phyloP scores from a whole-genome alignment of 2,329 filamentous ascomycete genomes.

The Trichoderma atroviride region DNA sequence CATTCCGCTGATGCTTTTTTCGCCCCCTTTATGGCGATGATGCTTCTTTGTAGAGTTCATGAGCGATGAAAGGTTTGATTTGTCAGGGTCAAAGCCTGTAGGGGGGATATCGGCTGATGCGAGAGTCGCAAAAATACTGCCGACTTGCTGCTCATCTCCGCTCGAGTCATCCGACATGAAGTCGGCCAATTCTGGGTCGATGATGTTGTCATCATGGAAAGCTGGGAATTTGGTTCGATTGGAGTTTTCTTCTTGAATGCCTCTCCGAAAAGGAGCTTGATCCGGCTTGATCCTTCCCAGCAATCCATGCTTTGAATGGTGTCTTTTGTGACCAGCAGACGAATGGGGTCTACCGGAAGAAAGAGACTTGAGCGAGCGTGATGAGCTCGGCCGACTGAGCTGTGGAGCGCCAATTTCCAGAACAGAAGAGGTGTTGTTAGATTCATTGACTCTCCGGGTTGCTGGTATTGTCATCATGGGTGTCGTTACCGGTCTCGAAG shows the following conservation, averaged over 20 bases:
- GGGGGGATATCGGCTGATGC: conserved; percentile 66
- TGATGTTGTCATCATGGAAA: conserved; percentile 99
- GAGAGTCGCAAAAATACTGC: conserved; percentile 77
- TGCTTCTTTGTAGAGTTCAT: conserved; percentile 75
- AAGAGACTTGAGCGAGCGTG: conserved; percentile 80
- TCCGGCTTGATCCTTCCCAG: conserved; percentile 77
- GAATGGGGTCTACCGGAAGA: conserved; percentile 72
- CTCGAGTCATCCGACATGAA: conserved; percentile 97
- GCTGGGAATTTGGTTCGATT: conserved; percentile 71
- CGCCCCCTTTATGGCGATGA: conserved; percentile 66
- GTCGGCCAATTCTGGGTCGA: conserved; percentile 91
- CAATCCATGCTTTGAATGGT: conserved; percentile 85
- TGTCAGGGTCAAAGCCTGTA: conserved; percentile 73
- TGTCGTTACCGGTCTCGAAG: conserved; percentile 60
- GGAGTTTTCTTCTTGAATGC: conserved; percentile 65
- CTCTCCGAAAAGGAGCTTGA: conserved; percentile 82
- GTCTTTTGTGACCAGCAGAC: conserved; percentile 73
- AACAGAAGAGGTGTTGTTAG: conserved; percentile 83
- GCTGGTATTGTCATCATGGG: conserved; percentile 73
- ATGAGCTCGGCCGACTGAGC: conserved; percentile 88
- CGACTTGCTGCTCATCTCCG: conserved; percentile 82
- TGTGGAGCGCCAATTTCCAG: conserved; percentile 87
- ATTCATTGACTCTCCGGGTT: conserved; percentile 68
- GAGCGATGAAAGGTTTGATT: conserved; percentile 70
- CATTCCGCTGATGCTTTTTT: conserved; percentile 73